Base-by-base conservation (phyloP, 2,329 filamentous ascomycete genomes). In the Aspergillus unguis region DNA sequence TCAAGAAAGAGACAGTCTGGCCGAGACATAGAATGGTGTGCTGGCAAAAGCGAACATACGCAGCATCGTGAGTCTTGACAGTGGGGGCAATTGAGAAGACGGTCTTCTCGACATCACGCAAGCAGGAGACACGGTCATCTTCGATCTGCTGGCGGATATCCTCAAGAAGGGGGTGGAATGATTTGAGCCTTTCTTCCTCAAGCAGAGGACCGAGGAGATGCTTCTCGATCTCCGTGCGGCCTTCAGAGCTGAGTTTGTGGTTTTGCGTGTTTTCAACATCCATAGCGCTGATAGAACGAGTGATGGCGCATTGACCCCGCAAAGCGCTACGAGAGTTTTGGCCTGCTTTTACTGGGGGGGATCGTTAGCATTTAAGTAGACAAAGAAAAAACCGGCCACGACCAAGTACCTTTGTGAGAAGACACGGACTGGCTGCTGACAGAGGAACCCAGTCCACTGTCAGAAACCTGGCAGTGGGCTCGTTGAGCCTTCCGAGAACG, bases 91-190 rank as follows among this genome's bases (percentile, higher is more conserved):
- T 84, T 74, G 92, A 91, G 66, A 96, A 84, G 56, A 97, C 78
- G 7, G 87, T 92, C 82, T 96, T 96, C 75, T 97, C 92, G 45
- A 97, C 81, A 73, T 97, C 92, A 71, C 92, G 85, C 50, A 97
- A 83, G 75, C 88, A 96, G 70, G 88, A 85, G 66, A 97, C 94
- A 65, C 94, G 85, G 72, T 90, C 92, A 67, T 85, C 83, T 66
- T 84, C 83, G 69, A 96, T 94, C 66, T 87, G 87, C 70, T 82
- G 80, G 44, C 90, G 90, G 59, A 91, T 85, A 71, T 89, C 86
- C 61, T 87, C 80, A 58, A 96, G 81, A 63, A 96, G 83, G 44
- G 86, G 79, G 68, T 90, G 86, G 71, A 96, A 96, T 44, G 87
- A 84, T 70, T 90, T 88, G 56, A 95, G 80, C 31, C 81, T 78